phyloP scores from a whole-genome alignment of 73 alveolate genomes.

The Diophrys appendiculata region DNA sequence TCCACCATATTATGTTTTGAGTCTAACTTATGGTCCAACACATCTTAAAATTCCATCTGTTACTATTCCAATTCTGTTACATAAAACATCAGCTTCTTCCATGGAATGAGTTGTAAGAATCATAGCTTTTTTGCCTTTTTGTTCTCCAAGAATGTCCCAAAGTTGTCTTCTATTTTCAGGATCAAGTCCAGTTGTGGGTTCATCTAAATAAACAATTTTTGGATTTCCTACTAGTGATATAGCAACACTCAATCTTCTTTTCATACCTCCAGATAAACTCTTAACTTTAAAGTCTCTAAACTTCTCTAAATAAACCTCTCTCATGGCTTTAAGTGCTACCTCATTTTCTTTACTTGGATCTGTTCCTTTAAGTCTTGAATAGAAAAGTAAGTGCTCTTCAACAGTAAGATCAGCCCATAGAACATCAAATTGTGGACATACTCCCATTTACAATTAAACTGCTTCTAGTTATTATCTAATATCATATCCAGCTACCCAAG shows the following conservation, averaged over 20 bases:
- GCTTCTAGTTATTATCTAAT: slow-evolving; percentile 67
- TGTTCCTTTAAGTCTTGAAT: slow-evolving; percentile 85
- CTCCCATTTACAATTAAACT: slow-evolving; percentile 82
- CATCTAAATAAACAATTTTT: slow-evolving; percentile 80
- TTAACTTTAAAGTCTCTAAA: slow-evolving; percentile 68
- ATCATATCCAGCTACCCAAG: slow-evolving; percentile 88
- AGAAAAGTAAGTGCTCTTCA: slow-evolving; percentile 85
- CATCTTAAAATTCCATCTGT: slow-evolving; percentile 49
- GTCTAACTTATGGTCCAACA: slow-evolving; percentile 29
- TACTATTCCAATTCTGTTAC: slow-evolving; percentile 61
- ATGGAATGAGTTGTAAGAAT: slow-evolving; percentile 89
- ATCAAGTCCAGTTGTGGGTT: slow-evolving; percentile 85
- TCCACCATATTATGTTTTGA: slow-evolving; percentile 55
- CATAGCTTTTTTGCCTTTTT: slow-evolving; percentile 62
- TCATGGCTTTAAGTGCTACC: slow-evolving; percentile 75
- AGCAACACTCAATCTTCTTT: slow-evolving; percentile 91
- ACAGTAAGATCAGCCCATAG: slow-evolving; percentile 90
- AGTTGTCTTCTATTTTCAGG: slow-evolving; percentile 73
- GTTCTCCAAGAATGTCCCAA: slow-evolving; percentile 70
- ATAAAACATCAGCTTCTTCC: slow-evolving; percentile 89
- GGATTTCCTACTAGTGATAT: slow-evolving; percentile 93
- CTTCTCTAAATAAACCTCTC: slow-evolving; percentile 78
- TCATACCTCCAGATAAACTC: slow-evolving; percentile 93
- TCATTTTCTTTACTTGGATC: slow-evolving; percentile 66
- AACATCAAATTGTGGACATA: slow-evolving; percentile 95